Evolutionary conservation across 805 yeast species (phyloP).

Genomic region (Sugiyamaella chiloensis): DNA sequence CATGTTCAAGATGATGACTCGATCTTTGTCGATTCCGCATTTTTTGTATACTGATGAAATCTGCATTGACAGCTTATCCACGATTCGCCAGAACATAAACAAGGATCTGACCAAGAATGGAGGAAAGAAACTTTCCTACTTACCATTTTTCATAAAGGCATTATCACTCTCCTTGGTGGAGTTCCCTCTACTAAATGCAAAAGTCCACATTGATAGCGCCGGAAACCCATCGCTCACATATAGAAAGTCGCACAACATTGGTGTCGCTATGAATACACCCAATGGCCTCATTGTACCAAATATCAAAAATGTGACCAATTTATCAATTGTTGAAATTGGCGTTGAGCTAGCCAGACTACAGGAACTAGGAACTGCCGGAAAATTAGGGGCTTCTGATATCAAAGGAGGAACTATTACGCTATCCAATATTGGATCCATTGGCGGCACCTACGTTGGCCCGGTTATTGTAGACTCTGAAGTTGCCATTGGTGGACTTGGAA

Average conservation of each 20-base stretch:
- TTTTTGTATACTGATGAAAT: constrained; percentile 35
- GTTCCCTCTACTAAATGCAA: constrained; percentile 31
- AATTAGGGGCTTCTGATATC: constrained; percentile 29
- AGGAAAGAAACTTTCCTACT: constrained; percentile 28
- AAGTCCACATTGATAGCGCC: constrained; percentile 20
- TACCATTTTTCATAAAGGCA: constrained; percentile 37
- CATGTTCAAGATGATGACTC: constrained; percentile 35
- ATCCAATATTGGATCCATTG: constrained; percentile 35
- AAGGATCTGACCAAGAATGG: constrained; percentile 14
- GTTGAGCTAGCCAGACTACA: constrained; percentile 31
- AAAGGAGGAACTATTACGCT: constrained; percentile 34
- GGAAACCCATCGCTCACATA: constrained; percentile 26
- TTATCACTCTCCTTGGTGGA: constrained; percentile 30
- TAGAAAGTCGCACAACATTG: constrained; percentile 32
- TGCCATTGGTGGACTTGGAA: constrained; percentile 35
- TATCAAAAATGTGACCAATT: constrained; percentile 29
- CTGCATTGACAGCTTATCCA: constrained; percentile 27
- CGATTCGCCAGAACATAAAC: constrained; percentile 27
- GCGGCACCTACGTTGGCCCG: constrained; percentile 36
- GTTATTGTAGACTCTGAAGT: constrained; percentile 34
- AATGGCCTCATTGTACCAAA: constrained; percentile 34
- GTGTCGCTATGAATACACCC: constrained; percentile 37
- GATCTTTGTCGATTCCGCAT: constrained; percentile 33
- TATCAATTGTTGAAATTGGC: constrained; percentile 31
- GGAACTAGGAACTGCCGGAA: constrained; percentile 26